These are phyloP conservation scores for Penicillium sp. DNA, from an alignment of 2,329 filamentous ascomycete genomes.

Conservation along the genomic window DNA sequence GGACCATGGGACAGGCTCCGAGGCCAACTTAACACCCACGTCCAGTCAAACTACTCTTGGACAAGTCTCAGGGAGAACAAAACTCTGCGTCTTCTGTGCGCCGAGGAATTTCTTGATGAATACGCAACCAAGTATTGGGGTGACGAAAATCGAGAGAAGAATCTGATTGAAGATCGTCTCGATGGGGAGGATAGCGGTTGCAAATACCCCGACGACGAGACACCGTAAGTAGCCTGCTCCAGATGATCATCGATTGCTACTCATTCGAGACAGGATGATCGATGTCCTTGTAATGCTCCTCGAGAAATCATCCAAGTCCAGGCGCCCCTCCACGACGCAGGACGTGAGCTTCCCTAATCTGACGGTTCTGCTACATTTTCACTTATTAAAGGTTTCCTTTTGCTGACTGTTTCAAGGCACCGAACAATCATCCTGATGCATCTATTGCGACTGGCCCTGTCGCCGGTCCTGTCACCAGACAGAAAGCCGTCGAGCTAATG, in stretches of 20 bases:
- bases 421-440: not conserved
- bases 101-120: slow-evolving; percentile 16
- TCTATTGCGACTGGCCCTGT: not conserved
- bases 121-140: slow-evolving; percentile 25
- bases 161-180: slow-evolving; percentile 20
- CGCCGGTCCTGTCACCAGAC: not conserved
- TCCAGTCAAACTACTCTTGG: slow-evolving; percentile 9
- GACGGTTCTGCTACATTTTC: not conserved
- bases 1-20: slow-evolving; percentile 8
- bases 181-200: slow-evolving; percentile 11
- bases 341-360: slow-evolving; percentile 1
- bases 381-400: slow-evolving; percentile 3
- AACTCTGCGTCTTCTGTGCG: slow-evolving; percentile 7
- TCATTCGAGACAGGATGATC: not conserved
- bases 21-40: not conserved
- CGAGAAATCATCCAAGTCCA: slow-evolving; percentile 1
- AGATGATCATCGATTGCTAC: not conserved
- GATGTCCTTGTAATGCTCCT: not conserved
- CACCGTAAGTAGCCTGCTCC: slow-evolving; percentile 15
- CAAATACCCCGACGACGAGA: slow-evolving; percentile 17
- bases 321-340: not conserved
- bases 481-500: not conserved
- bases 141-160: slow-evolving; percentile 13
- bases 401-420: not conserved
- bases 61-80: slow-evolving; percentile 6